Evolutionary conservation across 1,139 yeast genomes (phyloP).

Genomic region (Arxiozyma bovina): DNA sequence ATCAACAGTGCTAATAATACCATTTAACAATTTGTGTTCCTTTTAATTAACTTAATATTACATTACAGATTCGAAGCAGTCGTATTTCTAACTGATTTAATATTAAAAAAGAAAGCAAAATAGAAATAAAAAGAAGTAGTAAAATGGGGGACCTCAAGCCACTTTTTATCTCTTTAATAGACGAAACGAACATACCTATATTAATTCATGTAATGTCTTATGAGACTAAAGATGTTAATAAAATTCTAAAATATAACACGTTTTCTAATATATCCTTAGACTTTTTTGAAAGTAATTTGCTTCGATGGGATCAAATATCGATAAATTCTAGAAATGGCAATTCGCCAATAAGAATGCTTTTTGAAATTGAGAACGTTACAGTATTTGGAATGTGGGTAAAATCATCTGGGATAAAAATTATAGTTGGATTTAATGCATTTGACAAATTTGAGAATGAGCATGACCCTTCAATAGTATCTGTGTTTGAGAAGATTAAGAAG

Average conservation of each 20-base stretch:
- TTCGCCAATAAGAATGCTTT: constrained; percentile 18
- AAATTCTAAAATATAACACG: constrained; percentile 25
- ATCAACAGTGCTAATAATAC: background rate
- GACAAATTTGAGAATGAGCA: constrained; percentile 14
- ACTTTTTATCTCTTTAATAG: constrained; percentile 23
- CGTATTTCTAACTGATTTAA: background rate
- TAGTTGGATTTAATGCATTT: constrained; percentile 21
- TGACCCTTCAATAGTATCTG: constrained; percentile 4
- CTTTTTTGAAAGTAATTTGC: constrained; percentile 26
- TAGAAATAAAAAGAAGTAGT: background rate
- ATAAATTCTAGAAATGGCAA: constrained; percentile 8
- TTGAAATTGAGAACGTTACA: constrained; percentile 23
- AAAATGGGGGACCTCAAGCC: constrained; percentile 9
- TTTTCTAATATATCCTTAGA: constrained; percentile 28
- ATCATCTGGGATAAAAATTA: constrained; percentile 25
- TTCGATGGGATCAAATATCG: constrained; percentile 14
- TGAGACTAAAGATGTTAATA: constrained; percentile 15
- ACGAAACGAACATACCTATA: constrained; percentile 21
- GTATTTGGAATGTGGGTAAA: constrained; percentile 26
- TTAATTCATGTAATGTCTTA: constrained; percentile 18
- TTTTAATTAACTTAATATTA: too few relatives aligned
- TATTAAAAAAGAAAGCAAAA: background rate
- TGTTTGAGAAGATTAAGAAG: constrained; percentile 20
- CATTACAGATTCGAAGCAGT: background rate
- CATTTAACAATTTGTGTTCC: background rate